Conservation (phyloP, 2,329 filamentous ascomycete genomes). For the Aspergillus clavatus region DNA sequence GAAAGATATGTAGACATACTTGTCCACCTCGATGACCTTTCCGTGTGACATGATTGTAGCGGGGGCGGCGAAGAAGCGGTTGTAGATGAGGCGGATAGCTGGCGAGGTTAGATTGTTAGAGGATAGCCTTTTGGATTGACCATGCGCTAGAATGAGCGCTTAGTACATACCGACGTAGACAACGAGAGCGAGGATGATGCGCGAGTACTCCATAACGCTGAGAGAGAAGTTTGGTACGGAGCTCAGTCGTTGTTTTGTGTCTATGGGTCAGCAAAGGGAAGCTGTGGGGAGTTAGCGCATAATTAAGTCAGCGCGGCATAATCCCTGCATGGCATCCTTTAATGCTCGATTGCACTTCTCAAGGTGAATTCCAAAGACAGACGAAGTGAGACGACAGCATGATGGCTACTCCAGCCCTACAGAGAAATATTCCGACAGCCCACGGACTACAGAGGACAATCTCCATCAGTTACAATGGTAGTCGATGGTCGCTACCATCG, state of each 20-base stretch:
- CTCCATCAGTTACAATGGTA: background rate
- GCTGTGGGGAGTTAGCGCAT: too few species aligned
- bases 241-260: background rate
- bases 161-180: conserved; percentile 11
- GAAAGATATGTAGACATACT: conserved; percentile 18
- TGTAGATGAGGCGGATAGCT: conserved; percentile 15
- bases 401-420: too few species aligned
- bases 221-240: background rate
- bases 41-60: conserved; percentile 29
- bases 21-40: conserved; percentile 35
- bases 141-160: background rate
- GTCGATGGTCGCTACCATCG: background rate
- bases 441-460: background rate
- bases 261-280: background rate
- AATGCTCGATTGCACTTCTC: too few species aligned
- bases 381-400: too few species aligned
- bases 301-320: too few species aligned
- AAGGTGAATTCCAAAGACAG: too few species aligned
- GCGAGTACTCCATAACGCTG: conserved; percentile 10
- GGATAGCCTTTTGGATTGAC: too few species aligned
- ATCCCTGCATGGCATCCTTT: too few species aligned
- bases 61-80: conserved; percentile 9
- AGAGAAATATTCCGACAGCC: too few species aligned
- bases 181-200: conserved; percentile 10
- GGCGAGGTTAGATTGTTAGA: background rate